These are phyloP conservation scores for Seiridium unicorne DNA, from an alignment of 2,329 filamentous ascomycete genomes.

Conservation along the genomic window DNA sequence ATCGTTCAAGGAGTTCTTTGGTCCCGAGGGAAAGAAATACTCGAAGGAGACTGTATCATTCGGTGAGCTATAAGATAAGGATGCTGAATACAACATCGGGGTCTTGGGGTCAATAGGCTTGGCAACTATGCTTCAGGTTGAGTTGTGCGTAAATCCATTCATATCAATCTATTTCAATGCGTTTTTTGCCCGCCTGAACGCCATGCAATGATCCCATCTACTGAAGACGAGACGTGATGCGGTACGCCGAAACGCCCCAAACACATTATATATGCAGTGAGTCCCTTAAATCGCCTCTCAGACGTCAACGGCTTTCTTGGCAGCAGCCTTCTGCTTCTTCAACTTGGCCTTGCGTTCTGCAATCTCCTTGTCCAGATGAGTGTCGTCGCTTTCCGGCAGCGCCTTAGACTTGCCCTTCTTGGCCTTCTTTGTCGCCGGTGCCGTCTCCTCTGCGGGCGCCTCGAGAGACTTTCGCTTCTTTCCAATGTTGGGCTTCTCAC, in stretches of 20 bases:
- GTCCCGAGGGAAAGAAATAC: conserved; percentile 44
- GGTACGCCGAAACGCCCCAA: conserved; percentile 6
- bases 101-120: not conserved
- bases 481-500: conserved; percentile 55
- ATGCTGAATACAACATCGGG: not conserved
- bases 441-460: conserved; percentile 14
- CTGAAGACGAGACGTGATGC: conserved; percentile 1
- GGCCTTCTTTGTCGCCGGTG: conserved; percentile 22
- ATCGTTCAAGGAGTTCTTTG: conserved; percentile 67
- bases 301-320: conserved; percentile 49
- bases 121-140: not conserved
- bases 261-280: conserved; percentile 14
- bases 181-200: conserved; percentile 9
- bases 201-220: conserved; percentile 10
- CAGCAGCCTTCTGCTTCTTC: conserved; percentile 58
- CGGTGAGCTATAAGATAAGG: conserved; percentile 35
- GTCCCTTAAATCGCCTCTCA: conserved; percentile 21
- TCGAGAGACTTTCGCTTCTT: conserved; percentile 62
- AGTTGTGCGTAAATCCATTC: not conserved
- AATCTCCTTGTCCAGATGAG: conserved; percentile 57
- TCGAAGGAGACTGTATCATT: conserved; percentile 20
- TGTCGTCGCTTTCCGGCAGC: conserved; percentile 45
- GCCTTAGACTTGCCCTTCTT: conserved; percentile 26
- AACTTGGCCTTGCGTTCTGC: conserved; percentile 56
- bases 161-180: conserved; percentile 1